Conservation (phyloP, 306 rosid genomes). For the Trifolium fragiferum region DNA sequence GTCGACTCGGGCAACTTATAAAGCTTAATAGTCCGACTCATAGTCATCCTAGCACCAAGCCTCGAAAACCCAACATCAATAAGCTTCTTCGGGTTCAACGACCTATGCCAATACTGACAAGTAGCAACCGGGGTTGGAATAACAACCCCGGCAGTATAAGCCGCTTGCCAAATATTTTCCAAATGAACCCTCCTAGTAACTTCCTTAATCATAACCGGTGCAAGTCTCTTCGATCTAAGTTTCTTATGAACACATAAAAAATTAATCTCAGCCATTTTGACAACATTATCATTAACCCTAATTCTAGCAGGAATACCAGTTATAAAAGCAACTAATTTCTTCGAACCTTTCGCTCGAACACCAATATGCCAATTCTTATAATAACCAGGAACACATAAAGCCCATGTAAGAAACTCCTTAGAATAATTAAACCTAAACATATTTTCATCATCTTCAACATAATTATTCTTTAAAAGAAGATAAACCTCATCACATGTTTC, state of each 20-base stretch:
- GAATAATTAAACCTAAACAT: slow-evolving; percentile 78
- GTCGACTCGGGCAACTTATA: slow-evolving; percentile 74
- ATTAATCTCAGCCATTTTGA: slow-evolving; percentile 86
- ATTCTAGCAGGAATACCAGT: slow-evolving; percentile 88
- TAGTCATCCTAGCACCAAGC: slow-evolving; percentile 91
- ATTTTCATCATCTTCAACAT: slow-evolving; percentile 66
- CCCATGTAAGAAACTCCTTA: slow-evolving; percentile 79
- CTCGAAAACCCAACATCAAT: slow-evolving; percentile 90
- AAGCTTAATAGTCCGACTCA: slow-evolving; percentile 82
- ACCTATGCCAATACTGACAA: slow-evolving; percentile 84
- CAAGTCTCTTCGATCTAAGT: slow-evolving; percentile 81
- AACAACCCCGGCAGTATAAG: slow-evolving; percentile 91
- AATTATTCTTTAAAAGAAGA: slow-evolving; percentile 54
- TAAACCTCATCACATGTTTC: slow-evolving; percentile 47
- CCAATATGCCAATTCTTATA: slow-evolving; percentile 80
- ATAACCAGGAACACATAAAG: slow-evolving; percentile 71
- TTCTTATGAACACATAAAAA: slow-evolving; percentile 87
- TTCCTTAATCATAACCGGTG: slow-evolving; percentile 89
- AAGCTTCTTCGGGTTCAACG: slow-evolving; percentile 86
- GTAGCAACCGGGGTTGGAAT: slow-evolving; percentile 64
- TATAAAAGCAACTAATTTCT: slow-evolving; percentile 55
- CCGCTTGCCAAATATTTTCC: slow-evolving; percentile 87
- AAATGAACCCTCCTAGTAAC: slow-evolving; percentile 86
- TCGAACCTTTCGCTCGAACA: slow-evolving; percentile 67
- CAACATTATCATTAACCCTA: slow-evolving; percentile 57